phyloP scores from a whole-genome alignment of 176 grass and related monocot species.

The Aegilops speltoides region DNA sequence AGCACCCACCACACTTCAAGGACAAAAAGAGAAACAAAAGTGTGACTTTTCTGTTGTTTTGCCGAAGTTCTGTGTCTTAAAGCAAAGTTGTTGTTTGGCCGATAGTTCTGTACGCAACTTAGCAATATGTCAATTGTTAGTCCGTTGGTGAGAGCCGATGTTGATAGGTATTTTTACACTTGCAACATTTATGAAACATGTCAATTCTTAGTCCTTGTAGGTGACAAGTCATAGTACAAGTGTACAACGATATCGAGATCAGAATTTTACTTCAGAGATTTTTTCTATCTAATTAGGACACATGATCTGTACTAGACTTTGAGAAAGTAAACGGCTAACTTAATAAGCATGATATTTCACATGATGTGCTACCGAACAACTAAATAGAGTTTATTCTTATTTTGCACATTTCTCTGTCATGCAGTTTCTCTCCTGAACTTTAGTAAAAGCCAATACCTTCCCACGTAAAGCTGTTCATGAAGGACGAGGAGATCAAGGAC shows the following conservation, averaged over 20 bases:
- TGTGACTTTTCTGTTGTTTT: constrained; percentile 17
- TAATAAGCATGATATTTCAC: not conserved
- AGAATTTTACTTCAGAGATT: not conserved
- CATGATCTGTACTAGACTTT: not conserved
- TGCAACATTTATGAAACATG: not conserved
- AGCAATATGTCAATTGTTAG: not conserved
- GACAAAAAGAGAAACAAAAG: constrained; percentile 21
- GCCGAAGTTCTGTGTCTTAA: not conserved
- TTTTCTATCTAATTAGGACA: not conserved
- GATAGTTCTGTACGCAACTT: constrained; percentile 5
- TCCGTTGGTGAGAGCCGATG: not conserved
- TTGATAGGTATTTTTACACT: not conserved
- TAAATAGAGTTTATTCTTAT: constrained; percentile 1
- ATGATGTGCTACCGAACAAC: not conserved
- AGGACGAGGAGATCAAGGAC: constrained; percentile 56
- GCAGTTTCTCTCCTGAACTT: not conserved
- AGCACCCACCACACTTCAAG: constrained; percentile 50
- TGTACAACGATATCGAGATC: not conserved
- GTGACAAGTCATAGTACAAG: not conserved
- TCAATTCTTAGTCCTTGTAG: not conserved
- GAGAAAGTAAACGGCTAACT: not conserved
- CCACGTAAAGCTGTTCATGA: constrained; percentile 56
- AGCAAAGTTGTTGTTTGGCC: not conserved
- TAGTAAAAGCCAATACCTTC: constrained; percentile 39
- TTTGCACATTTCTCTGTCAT: not conserved